Base-by-base conservation (phyloP, 768 basidiomycete species). In the Scleroderma bovista region DNA sequence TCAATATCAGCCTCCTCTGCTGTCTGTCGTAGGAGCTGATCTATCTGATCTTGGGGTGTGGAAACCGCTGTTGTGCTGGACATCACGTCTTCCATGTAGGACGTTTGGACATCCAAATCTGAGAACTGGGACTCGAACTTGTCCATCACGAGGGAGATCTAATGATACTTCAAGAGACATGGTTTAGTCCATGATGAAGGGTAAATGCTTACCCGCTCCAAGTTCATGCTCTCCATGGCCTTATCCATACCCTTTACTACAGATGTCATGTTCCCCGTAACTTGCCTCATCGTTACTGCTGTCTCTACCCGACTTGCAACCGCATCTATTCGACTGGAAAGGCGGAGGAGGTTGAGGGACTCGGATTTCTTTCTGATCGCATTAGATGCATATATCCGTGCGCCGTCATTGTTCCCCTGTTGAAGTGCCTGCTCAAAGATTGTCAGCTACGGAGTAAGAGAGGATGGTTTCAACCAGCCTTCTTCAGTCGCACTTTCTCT, bases 61-160 rank as follows among this genome's bases (percentile, higher is more conserved):
- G 92, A 85, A 36, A 88, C 80, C 17, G 94, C 96, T 2, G 92
- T 95, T 20, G 94, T 92, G 48, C 87, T 80, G 10, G 84, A 83
- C 87, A 99, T 97, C 34, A 93, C 86, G 51, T 93, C 90, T 63
- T 98, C 96, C 93, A 99, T 95, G 70, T 95, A 94, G 6, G 85
- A 88, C 16, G 96, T 95, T 68, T 98, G 95, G 7, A 99, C 96
- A 64, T 98, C 96, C 17, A 99, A 81, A 66, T 98, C 96, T 33
- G 91, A 76, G 72, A 98, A 98, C 58, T 98, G 95, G 6, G 84
- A 57, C 68, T 99, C 96, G 69, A 99, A 99, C 72, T 93, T 98
- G 74, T 98, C 96, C 96, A 99, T 98, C 31, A 99, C 92, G 48
- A 91, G 69, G 12, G 96, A 95, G 62, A 99, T 98, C 95, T 97